Base-by-base conservation (phyloP, 1,284 basidiomycete species). In the Fomitopsis schrenkii region DNA sequence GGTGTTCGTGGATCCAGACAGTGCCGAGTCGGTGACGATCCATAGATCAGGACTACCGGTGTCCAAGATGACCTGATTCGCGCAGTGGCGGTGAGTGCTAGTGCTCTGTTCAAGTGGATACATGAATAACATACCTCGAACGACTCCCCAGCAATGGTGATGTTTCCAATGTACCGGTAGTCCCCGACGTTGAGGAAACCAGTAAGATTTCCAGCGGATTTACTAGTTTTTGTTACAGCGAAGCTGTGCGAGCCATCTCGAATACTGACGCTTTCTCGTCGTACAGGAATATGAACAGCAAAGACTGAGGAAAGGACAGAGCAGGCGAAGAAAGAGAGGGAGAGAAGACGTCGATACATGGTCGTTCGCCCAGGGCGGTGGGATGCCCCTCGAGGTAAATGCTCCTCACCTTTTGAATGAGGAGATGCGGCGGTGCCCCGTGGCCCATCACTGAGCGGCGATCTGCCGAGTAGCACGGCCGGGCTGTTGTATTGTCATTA, bases 1-100 rank as follows among this genome's bases (percentile, higher is more conserved):
- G 10, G 58, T 62, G 40, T 62, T 62, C 42, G 28, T 46, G 15
- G 40, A 46, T 5, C 53, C 26, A 12, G 60, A 19, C 15, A 54
- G 28, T 12, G 36, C 35, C 15, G 28, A 35, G 10, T 41, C 57
- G 10, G 48, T 54, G 30, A 41, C 19, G 7, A 61, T 33, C 60
- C 60, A 61, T 9, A 61, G n/a, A 30, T 61, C 60, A 28, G 38
- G 40, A 42, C 60, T 61, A 19, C 60, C 60, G 10, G 60, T 61
- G 26, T 61, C 60, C 4, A 61, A 52, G 28, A 61, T 61, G 5
- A 61, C 60, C 60, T 61, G 28, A n/a, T 30, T 42, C 12, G 26
- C 10, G 17, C 3, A 17, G 4, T 12, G n/a, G 12, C 22, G 30
- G 4, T 36, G 26, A 48, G 45, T 7, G n/a, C 19, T 17, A 48